Evolutionary conservation across 208 protist genomes (phyloP).

Genomic region (Crithidia sp.): DNA sequence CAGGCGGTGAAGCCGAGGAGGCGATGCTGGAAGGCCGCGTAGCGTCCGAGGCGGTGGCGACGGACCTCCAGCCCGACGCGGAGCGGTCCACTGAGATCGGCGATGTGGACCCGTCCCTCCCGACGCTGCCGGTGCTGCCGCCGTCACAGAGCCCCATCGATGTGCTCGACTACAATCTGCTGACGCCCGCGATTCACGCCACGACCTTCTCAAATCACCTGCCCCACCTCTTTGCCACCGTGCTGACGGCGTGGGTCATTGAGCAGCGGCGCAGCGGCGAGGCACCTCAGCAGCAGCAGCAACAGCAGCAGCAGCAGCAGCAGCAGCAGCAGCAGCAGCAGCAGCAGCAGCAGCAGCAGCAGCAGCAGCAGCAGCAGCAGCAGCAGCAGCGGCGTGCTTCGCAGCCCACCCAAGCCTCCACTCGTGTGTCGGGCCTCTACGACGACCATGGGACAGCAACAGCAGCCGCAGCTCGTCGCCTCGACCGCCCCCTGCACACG

Average conservation of each 20-base stretch:
- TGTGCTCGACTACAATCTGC: slow-evolving; percentile 42
- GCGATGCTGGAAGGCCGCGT: neutral
- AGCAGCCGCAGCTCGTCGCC: neutral
- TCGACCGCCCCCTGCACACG: slow-evolving; percentile 22
- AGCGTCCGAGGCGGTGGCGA: neutral
- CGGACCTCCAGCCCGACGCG: neutral
- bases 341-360: too few species aligned
- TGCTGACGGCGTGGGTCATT: slow-evolving; percentile 52
- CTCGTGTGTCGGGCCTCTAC: slow-evolving; percentile 18
- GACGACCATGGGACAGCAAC: neutral
- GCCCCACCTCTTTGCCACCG: slow-evolving; percentile 49
- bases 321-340: too few species aligned
- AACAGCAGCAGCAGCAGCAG: neutral
- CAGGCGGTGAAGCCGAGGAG: neutral
- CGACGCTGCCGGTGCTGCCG: neutral
- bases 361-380: too few species aligned
- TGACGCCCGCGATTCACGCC: slow-evolving; percentile 42
- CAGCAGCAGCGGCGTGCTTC: neutral
- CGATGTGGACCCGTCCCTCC: neutral
- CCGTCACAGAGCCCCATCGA: slow-evolving; percentile 20
- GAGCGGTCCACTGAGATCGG: too few species aligned
- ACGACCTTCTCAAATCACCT: slow-evolving; percentile 49
- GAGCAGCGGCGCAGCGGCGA: slow-evolving; percentile 17
- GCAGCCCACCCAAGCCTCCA: neutral
- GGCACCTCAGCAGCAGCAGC: too few species aligned